Evolutionary conservation across 225 moss, liverwort and hornwort species (phyloP).

Genomic region (Asterella californica): DNA sequence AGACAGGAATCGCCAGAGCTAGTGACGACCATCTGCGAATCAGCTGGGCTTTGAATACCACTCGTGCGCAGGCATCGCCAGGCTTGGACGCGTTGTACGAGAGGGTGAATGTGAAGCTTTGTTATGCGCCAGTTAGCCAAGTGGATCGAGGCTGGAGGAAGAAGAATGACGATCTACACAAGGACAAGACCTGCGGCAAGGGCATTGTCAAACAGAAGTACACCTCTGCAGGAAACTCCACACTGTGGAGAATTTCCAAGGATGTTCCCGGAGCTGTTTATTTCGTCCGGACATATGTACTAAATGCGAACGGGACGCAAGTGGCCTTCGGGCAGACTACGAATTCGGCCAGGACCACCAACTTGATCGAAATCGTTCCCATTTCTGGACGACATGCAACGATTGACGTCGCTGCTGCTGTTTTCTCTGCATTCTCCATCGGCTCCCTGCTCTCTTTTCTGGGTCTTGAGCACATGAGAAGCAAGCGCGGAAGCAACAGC

Average conservation of each 20-base stretch:
- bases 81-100: conserved; percentile 15
- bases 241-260: conserved; percentile 30
- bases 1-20: conserved; percentile 18
- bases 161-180: conserved; percentile 36
- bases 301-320: conserved; percentile 41
- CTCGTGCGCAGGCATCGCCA: conserved; percentile 20
- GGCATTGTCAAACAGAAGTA: conserved; percentile 29
- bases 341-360: conserved; percentile 8
- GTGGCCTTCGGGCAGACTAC: conserved; percentile 44
- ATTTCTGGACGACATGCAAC: conserved; percentile 48
- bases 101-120: conserved; percentile 50
- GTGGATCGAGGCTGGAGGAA: conserved; percentile 52
- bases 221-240: conserved; percentile 31
- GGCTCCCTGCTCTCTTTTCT: conserved; percentile 14
- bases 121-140: conserved; percentile 58
- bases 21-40: conserved; percentile 42
- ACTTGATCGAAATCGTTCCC: conserved; percentile 51
- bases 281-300: conserved; percentile 52
- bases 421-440: conserved; percentile 23
- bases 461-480: too few relatives aligned
- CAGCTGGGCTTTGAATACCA: conserved; percentile 46
- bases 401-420: conserved; percentile 35
- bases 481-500: too few relatives aligned
- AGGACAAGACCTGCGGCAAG: conserved; percentile 57
- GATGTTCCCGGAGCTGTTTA: conserved; percentile 53